Evolutionary conservation across 2,329 filamentous ascomycete genomes (phyloP).

Genomic region (Plectosphaerella plurivora): DNA sequence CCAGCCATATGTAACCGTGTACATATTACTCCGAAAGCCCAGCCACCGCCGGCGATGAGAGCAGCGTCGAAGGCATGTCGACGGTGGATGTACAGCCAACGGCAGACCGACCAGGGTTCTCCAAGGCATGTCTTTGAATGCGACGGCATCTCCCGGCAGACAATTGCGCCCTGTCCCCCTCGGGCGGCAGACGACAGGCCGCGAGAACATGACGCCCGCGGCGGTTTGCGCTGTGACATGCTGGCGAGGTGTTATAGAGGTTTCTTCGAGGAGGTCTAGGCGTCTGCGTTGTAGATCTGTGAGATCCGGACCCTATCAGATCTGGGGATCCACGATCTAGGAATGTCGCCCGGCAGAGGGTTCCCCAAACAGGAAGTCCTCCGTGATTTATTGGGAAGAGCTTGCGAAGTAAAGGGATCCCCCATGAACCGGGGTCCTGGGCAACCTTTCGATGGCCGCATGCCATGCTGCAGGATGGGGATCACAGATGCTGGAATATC

Average conservation of each 20-base stretch:
- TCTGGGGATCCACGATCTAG: background rate
- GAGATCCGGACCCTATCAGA: background rate
- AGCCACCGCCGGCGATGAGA: no score
- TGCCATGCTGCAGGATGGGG: background rate
- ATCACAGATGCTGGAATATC: background rate
- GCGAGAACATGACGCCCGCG: background rate
- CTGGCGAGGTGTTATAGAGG: background rate
- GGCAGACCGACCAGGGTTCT: no score
- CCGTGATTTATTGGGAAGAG: conserved; percentile 12
- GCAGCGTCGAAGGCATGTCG: no score
- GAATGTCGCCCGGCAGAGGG: conserved; percentile 5
- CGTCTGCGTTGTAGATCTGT: background rate
- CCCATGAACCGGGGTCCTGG: background rate
- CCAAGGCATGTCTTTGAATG: no score
- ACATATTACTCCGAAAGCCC: no score
- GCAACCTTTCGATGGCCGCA: background rate
- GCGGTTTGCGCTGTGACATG: no score
- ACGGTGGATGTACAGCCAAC: no score
- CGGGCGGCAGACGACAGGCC: background rate
- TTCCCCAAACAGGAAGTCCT: conserved; percentile 5
- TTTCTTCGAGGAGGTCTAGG: background rate
- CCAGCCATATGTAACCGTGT: no score
- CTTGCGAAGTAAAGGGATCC: conserved; percentile 7
- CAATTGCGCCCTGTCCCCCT: background rate
- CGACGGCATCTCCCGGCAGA: background rate